A percentile compares a stretch with the other conserved stretches of the same genome.
Conservation (phyloP, 1,139 yeast genomes). For the Yarrowia galli region DNA sequence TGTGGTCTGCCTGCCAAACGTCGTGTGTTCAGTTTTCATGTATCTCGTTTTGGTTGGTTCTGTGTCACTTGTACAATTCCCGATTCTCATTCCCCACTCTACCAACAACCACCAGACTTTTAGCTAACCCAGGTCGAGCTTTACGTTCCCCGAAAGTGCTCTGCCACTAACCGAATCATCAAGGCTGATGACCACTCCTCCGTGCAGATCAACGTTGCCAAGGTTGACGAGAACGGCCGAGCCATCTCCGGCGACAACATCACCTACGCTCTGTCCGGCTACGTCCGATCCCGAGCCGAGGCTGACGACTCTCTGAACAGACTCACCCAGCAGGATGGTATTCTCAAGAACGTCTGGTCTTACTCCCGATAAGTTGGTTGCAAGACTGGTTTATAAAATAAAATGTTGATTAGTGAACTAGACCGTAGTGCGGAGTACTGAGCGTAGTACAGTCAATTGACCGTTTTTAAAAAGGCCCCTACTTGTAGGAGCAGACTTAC, state of each 20-base stretch:
- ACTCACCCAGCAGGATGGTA: constrained; percentile 99
- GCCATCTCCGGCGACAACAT: constrained; percentile 90
- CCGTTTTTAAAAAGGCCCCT: no score
- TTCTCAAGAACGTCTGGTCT: constrained; percentile 97
- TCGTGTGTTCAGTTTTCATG: no score
- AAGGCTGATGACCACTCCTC: constrained; percentile 99
- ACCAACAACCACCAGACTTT: no score
- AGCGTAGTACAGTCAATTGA: no score
- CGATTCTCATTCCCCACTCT: no score
- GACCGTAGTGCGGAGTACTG: no score
- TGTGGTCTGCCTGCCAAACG: no score
- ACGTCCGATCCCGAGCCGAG: constrained; percentile 91
- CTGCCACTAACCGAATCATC: constrained; percentile 99
- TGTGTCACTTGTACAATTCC: no score
- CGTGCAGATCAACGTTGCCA: constrained; percentile 89
- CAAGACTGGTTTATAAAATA: constrained; percentile 24
- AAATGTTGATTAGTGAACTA: constrained; percentile 17
- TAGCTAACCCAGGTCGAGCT: constrained; percentile 86
- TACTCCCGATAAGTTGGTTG: constrained; percentile 83
- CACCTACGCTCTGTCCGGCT: constrained; percentile 97
- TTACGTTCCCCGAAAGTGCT: constrained; percentile 99
- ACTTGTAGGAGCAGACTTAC: no score
- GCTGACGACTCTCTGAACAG: constrained; percentile 99
- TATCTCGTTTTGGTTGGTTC: no score
- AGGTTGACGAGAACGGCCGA: constrained; percentile 94